Percentiles rank a stretch among this genome's conserved stretches.
Conservation (phyloP, 2,329 filamentous ascomycete genomes). For the Myriosclerotinia scirpicola region DNA sequence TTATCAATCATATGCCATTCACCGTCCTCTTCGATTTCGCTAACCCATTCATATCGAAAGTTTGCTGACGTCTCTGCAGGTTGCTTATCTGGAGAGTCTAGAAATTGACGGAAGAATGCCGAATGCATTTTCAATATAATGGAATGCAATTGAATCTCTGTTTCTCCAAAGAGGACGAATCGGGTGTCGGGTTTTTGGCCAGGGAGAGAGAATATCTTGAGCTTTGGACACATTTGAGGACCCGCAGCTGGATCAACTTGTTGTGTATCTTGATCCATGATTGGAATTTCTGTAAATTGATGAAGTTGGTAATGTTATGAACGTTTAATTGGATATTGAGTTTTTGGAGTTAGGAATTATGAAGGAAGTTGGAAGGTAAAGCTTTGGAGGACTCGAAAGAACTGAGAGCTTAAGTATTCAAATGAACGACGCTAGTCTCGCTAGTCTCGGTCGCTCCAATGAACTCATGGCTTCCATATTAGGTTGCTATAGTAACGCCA, state of each 20-base stretch:
- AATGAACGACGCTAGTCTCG: background rate
- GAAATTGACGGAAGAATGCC: background rate
- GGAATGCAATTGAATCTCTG: background rate
- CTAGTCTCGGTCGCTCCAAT: too few relatives aligned
- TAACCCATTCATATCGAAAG: slow-evolving; percentile 28
- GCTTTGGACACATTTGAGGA: background rate
- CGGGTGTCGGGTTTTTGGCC: background rate
- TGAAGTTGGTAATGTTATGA: background rate
- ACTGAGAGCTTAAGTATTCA: background rate
- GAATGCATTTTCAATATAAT: background rate
- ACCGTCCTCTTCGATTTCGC: slow-evolving; percentile 26
- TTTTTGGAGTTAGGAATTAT: background rate
- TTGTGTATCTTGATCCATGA: background rate
- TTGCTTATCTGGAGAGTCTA: slow-evolving; percentile 7
- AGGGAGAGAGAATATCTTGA: background rate
- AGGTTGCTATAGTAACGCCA: too few relatives aligned
- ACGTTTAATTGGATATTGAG: background rate
- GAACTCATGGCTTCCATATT: too few relatives aligned
- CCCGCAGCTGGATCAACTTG: background rate
- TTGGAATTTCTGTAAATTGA: background rate
- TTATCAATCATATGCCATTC: slow-evolving; percentile 26
- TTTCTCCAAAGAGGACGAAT: background rate
- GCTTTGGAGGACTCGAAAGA: background rate
- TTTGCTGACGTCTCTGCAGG: background rate
- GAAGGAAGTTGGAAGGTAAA: background rate